Percentiles rank a stretch among this genome's conserved stretches.
phyloP scores from a whole-genome alignment of 306 rosid genomes.

The Dicorynia guianensis region DNA sequence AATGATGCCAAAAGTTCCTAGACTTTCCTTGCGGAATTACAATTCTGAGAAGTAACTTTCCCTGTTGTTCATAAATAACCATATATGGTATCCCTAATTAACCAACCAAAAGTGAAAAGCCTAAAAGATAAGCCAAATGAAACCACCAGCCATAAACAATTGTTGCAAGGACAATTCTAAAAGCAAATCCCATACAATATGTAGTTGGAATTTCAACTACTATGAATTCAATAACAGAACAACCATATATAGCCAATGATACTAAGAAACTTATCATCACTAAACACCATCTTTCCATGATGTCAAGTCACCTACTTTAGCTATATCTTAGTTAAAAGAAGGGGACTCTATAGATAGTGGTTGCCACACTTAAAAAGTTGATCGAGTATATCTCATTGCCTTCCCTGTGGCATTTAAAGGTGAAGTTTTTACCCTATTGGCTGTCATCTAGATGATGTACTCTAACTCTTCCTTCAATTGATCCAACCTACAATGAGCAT shows the following conservation, averaged over 20 bases:
- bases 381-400: too few relatives aligned
- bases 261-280: conserved; percentile 35
- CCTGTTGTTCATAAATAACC: conserved; percentile 34
- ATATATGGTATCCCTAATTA: conserved; percentile 34
- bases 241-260: conserved; percentile 39
- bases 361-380: too few relatives aligned
- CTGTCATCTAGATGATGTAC: conserved; percentile 93
- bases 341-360: too few relatives aligned
- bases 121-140: conserved; percentile 22
- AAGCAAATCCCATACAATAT: conserved; percentile 34
- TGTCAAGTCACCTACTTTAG: conserved; percentile 43
- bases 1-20: conserved; percentile 33
- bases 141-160: conserved; percentile 40
- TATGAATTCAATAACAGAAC: conserved; percentile 39
- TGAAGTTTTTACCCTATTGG: conserved; percentile 37
- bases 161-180: conserved; percentile 36
- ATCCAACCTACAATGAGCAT: conserved; percentile 72
- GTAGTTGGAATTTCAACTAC: conserved; percentile 32
- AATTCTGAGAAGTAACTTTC: conserved; percentile 36
- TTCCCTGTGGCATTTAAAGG: too few relatives aligned
- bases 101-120: conserved; percentile 41
- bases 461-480: conserved; percentile 97
- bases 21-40: conserved; percentile 24
- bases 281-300: conserved; percentile 42
- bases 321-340: too few relatives aligned